Evolutionary conservation across 768 basidiomycete genomes (phyloP).

Genomic region (Mycena albidolilacea): DNA sequence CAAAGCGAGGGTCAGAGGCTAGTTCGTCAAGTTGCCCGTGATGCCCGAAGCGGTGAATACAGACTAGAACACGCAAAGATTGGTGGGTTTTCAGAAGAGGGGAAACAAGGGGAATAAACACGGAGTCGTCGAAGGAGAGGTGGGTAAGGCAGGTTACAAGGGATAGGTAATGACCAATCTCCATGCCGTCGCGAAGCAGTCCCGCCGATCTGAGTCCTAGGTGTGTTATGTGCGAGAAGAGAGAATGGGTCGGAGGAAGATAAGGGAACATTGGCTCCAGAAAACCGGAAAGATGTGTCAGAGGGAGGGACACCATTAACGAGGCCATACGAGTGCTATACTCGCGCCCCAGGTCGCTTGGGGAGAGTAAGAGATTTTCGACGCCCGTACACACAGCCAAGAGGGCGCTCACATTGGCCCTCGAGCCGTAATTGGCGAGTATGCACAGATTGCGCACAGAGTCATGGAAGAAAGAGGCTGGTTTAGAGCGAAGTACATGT

Average conservation of each 20-base stretch:
- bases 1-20: neutral
- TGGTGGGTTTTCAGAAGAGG: neutral
- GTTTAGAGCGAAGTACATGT: neutral
- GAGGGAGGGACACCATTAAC: neutral
- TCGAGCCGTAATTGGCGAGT: too few relatives aligned
- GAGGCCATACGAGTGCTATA: too few relatives aligned
- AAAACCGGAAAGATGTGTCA: neutral
- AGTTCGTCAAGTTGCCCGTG: neutral
- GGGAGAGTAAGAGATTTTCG: neutral
- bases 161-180: neutral
- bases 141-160: neutral
- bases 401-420: neutral
- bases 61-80: neutral
- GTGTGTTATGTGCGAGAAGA: neutral
- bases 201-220: neutral
- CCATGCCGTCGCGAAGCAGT: neutral
- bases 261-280: neutral
- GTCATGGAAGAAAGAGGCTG: neutral
- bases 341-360: too few relatives aligned
- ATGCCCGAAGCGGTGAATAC: too few relatives aligned
- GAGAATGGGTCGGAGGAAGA: too few relatives aligned
- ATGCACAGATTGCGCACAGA: neutral
- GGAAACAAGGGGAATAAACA: neutral
- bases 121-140: neutral
- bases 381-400: neutral